Base-by-base conservation (phyloP, 2,329 filamentous ascomycete genomes). In the Xylaria sp. region DNA sequence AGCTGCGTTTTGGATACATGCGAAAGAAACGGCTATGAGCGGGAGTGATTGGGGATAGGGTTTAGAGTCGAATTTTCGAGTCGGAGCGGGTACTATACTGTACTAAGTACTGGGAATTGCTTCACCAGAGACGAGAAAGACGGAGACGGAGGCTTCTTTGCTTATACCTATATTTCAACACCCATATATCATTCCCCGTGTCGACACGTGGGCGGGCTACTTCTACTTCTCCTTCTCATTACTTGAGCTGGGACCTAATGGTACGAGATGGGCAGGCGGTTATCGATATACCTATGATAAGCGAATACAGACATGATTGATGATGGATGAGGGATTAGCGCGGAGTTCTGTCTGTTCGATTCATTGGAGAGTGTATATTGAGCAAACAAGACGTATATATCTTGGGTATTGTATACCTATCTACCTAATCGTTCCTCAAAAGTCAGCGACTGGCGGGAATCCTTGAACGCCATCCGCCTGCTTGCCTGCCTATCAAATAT, bases 221-320 rank as follows among this genome's bases (percentile, higher is more conserved):
- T 48, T 60, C 17, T 57, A 51, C 9, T 47, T 47, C 6, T 27
- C 34, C 7, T 64, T 45, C 47, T 68, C 39, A 51, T 4, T 65
- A 63, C n/a, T 30, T 36, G 50, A 67, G 65, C 42, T 64, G 62
- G 59, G 21, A 64, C 36, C 21, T 68, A 70, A 57, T 64, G 55
- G 58, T 21, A 54, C 17, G 39, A 55, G 34, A 45, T 14, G 34
- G 57, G 27, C 21, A 30, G 48, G 21, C 11, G 4, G 48, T 27
- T 51, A 47, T 9, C 19, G 2, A 36, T 47, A 47, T n/a, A n/a
- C 24, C 24, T 27, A 19, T n/a, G 14, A 19, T 12, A 47, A 27
- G 42, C 9, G 12, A 14, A 64, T 21, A 54, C 60, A 66, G 64
- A 61, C 17, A 68, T 63, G 62, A 65, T 54, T 65, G 32, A 68